Percentiles rank a stretch among this genome's conserved stretches.
Conservation (phyloP, 2,329 filamentous ascomycete genomes). For the Hortaea sp. region DNA sequence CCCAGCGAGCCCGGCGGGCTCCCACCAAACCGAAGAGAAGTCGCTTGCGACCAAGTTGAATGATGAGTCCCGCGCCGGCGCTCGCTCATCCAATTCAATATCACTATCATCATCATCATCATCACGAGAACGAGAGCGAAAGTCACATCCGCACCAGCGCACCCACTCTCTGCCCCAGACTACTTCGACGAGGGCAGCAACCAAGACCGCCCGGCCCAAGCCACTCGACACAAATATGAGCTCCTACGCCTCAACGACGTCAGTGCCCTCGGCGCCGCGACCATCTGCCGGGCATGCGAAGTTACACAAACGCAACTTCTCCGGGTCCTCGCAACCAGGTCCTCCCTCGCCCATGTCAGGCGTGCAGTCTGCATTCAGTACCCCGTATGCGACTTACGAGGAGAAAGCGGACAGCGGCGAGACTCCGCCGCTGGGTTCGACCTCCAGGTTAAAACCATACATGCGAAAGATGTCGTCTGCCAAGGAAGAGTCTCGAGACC, state of each 20-base stretch:
- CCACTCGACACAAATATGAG: constrained; percentile 9
- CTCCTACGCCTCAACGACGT: constrained; percentile 6
- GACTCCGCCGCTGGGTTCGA: constrained; percentile 11
- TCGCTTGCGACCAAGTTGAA: constrained; percentile 1
- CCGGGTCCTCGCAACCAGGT: constrained; percentile 14
- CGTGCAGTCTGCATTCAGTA: constrained; percentile 15
- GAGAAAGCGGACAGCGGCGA: constrained; percentile 10
- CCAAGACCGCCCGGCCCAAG: background rate
- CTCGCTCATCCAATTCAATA: background rate
- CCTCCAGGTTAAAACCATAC: constrained; percentile 45
- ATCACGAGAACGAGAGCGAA: no score
- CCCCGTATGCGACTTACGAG: constrained; percentile 22
- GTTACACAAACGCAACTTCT: constrained; percentile 23
- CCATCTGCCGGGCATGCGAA: constrained; percentile 13
- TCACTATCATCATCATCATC: no score
- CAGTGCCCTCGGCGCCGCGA: constrained; percentile 4
- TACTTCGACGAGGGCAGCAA: no score
- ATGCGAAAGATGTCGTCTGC: constrained; percentile 43
- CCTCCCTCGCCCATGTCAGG: constrained; percentile 15
- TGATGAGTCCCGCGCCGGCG: constrained; percentile 4
- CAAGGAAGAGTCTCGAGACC: constrained; percentile 31
- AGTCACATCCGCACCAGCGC: no score
- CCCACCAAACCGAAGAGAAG: background rate
- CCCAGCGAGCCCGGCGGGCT: no score
- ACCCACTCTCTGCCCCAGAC: no score